These are phyloP conservation scores for Tulasnella sp. DNA, from an alignment of 768 basidiomycete species.

Conservation along the genomic window DNA sequence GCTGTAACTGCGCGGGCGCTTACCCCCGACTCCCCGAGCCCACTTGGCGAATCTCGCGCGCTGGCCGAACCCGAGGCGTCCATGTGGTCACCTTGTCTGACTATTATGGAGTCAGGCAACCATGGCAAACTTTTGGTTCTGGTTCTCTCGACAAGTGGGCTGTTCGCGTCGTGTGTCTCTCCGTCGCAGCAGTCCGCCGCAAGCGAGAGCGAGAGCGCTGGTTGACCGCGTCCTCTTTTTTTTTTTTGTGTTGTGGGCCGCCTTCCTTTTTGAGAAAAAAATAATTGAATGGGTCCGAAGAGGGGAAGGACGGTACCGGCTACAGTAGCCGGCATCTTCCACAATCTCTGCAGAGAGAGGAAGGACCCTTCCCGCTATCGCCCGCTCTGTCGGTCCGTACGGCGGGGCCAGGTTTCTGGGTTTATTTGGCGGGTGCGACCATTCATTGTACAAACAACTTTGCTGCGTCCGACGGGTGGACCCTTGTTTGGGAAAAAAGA, in stretches of 20 bases:
- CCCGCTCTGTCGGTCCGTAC: not conserved
- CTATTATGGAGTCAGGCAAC: not conserved
- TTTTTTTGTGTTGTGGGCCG: no score
- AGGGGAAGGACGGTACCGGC: not conserved
- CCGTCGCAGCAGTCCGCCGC: not conserved
- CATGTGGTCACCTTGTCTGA: not conserved
- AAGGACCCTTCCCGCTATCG: not conserved
- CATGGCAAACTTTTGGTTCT: not conserved
- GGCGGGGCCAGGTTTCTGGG: not conserved
- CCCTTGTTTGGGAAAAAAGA: conserved; percentile 2
- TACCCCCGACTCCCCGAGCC: not conserved
- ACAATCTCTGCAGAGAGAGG: not conserved
- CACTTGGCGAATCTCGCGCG: not conserved
- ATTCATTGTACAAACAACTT: not conserved
- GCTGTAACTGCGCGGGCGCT: not conserved
- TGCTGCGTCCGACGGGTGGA: not conserved
- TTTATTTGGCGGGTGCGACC: not conserved
- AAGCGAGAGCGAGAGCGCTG: not conserved
- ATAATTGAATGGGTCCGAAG: not conserved
- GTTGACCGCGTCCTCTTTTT: not conserved
- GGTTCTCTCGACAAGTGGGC: not conserved
- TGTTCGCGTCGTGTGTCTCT: not conserved
- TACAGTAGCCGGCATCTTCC: not conserved
- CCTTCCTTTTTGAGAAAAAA: not conserved
- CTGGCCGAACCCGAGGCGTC: not conserved